Percentiles rank a stretch among this genome's conserved stretches.
These are phyloP conservation scores for Boletus rubescentipes DNA, from an alignment of 768 basidiomycete genomes.

Conservation along the genomic window DNA sequence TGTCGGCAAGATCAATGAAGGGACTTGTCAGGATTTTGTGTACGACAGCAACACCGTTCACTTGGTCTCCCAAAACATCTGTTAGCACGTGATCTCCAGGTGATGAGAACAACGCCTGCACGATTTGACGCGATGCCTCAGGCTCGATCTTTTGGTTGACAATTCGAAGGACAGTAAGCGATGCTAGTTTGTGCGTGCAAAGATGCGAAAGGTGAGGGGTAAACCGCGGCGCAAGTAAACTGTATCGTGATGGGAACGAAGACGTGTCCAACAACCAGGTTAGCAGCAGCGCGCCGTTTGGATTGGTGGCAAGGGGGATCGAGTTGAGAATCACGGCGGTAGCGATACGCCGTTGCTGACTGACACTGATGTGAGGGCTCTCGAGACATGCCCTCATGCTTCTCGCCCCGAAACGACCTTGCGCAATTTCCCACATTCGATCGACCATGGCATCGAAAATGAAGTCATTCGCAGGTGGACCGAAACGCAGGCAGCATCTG, in stretches of 20 bases:
- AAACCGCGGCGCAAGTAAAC: conserved; percentile 91
- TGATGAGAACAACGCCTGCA: conserved; percentile 89
- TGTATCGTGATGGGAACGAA: conserved; percentile 93
- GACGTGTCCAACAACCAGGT: conserved; percentile 98
- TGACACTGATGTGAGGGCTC: conserved; percentile 79
- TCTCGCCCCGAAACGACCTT: conserved; percentile 96
- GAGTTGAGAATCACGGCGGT: conserved; percentile 95
- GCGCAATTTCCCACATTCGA: conserved; percentile 97
- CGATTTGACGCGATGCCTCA: conserved; percentile 80
- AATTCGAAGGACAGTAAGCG: conserved; percentile 90
- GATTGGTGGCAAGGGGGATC: conserved; percentile 95
- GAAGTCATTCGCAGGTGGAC: conserved; percentile 87
- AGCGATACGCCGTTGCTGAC: conserved; percentile 93
- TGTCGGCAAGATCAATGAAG: conserved; percentile 73
- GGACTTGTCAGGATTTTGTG: conserved; percentile 90
- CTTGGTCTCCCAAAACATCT: conserved; percentile 94
- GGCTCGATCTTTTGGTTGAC: conserved; percentile 96
- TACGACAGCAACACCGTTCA: conserved; percentile 90
- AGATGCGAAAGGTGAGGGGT: conserved; percentile 95
- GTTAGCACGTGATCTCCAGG: conserved; percentile 87
- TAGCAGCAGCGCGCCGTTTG: conserved; percentile 91
- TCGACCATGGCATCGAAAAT: conserved; percentile 98
- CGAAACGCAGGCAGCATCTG: conserved; percentile 90
- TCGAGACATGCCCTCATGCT: conserved; percentile 98
- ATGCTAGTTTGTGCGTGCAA: conserved; percentile 97